phyloP scores from a whole-genome alignment of 305 asterid genomes.

The Stenogyne calaminthoides region DNA sequence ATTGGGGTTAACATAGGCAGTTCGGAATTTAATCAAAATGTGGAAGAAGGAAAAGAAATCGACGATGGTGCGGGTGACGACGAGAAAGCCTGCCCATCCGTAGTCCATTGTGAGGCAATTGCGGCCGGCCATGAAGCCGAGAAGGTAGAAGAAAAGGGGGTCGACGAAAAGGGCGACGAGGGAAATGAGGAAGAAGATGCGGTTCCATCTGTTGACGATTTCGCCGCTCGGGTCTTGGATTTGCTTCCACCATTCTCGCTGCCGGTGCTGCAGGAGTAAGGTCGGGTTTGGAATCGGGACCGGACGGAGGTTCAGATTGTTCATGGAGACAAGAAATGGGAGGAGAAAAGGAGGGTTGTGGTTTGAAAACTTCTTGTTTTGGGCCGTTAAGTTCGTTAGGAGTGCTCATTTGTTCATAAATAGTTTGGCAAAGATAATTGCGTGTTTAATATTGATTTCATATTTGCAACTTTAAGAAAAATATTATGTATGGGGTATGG shows the following conservation, averaged over 20 bases:
- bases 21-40: slow-evolving; percentile 74
- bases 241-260: slow-evolving; percentile 60
- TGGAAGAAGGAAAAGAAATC: slow-evolving; percentile 72
- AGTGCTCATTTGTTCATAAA: no score
- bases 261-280: slow-evolving; percentile 47
- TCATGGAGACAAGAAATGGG: slow-evolving; percentile 28
- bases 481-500: no score
- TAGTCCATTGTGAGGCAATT: slow-evolving; percentile 61
- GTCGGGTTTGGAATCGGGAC: slow-evolving; percentile 39
- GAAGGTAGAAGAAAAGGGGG: slow-evolving; percentile 73
- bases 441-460: no score
- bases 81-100: slow-evolving; percentile 43
- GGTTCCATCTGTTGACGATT: slow-evolving; percentile 65
- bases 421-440: no score
- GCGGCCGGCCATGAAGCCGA: slow-evolving; percentile 36
- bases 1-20: slow-evolving; percentile 64
- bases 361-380: not conserved
- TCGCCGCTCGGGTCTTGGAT: slow-evolving; percentile 78
- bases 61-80: slow-evolving; percentile 49
- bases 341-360: not conserved
- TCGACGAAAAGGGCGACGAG: slow-evolving; percentile 70
- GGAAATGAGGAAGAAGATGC: slow-evolving; percentile 58
- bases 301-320: slow-evolving; percentile 39
- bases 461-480: no score
- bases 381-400: slow-evolving; percentile 13